phyloP scores from a whole-genome alignment of 2,329 filamentous ascomycete genomes.

The Fusarium agapanthi region DNA sequence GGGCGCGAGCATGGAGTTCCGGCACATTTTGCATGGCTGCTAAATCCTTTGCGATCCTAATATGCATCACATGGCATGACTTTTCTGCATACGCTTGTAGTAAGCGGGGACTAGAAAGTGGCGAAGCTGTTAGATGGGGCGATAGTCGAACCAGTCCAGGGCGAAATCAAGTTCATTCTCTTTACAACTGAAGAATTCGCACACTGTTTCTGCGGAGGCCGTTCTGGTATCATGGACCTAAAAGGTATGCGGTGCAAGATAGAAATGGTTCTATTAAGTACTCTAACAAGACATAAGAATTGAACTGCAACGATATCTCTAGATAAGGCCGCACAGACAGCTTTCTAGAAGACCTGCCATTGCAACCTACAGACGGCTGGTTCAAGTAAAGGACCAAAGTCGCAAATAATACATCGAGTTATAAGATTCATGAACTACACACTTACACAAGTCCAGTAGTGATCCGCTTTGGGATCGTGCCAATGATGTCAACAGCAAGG shows the following conservation, averaged over 20 bases:
- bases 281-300: not conserved
- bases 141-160: fast-evolving
- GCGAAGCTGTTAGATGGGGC: not conserved
- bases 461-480: not conserved
- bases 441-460: not conserved
- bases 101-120: not conserved
- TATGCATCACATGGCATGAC: not conserved
- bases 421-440: fast-evolving
- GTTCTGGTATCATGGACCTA: fast-evolving
- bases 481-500: not conserved
- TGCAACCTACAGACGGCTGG: not conserved
- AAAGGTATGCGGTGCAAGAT: fast-evolving
- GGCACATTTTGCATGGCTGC: not conserved
- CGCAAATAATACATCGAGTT: not conserved
- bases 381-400: not conserved
- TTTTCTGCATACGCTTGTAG: fast-evolving
- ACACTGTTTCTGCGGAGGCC: fast-evolving
- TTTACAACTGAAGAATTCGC: fast-evolving
- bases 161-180: not conserved
- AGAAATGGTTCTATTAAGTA: not conserved
- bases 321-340: fast-evolving
- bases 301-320: not conserved
- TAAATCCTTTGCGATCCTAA: not conserved
- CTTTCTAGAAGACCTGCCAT: not conserved
- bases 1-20: not conserved